Evolutionary conservation across 2,329 filamentous ascomycete genomes (phyloP).

Genomic region (Neofusicoccum cordaticola): DNA sequence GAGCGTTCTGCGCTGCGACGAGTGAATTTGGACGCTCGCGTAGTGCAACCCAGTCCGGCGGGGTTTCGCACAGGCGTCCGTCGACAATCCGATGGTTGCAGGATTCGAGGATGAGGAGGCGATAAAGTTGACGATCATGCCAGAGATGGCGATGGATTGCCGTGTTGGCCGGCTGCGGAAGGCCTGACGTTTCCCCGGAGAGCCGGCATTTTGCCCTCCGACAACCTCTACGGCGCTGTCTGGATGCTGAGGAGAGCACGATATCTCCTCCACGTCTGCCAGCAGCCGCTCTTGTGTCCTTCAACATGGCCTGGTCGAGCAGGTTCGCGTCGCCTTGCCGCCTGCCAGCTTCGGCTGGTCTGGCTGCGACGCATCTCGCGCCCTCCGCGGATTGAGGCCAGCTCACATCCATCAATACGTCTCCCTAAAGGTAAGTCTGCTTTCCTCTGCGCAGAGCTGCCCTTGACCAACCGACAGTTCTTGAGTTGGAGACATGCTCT

Average conservation of each 20-base stretch:
- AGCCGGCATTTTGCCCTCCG: conserved; percentile 16
- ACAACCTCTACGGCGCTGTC: conserved; percentile 7
- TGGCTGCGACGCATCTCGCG: neutral
- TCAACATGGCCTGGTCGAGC: neutral
- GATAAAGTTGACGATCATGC: conserved; percentile 7
- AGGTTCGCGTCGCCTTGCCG: no score
- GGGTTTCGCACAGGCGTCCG: neutral
- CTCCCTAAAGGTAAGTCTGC: neutral
- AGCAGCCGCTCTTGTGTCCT: neutral
- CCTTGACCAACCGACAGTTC: no score
- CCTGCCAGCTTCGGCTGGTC: neutral
- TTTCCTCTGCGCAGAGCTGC: neutral
- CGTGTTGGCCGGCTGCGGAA: neutral
- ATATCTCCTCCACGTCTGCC: neutral
- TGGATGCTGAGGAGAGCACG: neutral
- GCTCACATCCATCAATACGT: neutral
- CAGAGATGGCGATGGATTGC: conserved; percentile 1
- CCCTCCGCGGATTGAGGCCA: neutral
- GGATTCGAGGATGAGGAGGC: neutral
- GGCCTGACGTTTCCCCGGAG: conserved; percentile 15
- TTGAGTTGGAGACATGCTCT: neutral
- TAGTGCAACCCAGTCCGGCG: neutral
- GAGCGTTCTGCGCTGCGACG: no score
- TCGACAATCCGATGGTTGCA: neutral
- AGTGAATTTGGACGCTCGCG: no score